Percentiles rank a stretch among this genome's conserved stretches.
phyloP scores from a whole-genome alignment of 176 grass and related monocot species.

The Chrysopogon serrulatus region DNA sequence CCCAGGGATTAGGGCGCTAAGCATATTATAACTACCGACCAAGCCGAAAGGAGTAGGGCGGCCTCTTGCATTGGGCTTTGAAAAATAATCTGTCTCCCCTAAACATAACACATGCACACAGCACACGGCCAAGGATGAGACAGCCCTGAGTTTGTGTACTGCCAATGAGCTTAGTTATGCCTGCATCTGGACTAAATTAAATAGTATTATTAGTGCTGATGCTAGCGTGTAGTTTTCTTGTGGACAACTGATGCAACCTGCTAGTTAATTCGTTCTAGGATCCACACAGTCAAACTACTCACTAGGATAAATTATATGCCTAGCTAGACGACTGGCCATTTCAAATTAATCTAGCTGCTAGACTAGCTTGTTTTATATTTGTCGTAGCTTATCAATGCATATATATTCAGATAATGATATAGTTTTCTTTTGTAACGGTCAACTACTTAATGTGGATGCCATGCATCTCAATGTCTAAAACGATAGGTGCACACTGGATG shows the following conservation, averaged over 20 bases:
- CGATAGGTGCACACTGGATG: not conserved
- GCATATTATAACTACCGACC: constrained; percentile 14
- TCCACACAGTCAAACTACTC: not conserved
- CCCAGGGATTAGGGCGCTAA: not conserved
- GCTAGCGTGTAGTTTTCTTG: not conserved
- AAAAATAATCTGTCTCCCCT: not conserved
- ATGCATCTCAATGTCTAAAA: not conserved
- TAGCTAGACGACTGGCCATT: not conserved
- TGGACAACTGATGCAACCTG: not conserved
- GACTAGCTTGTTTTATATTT: not conserved
- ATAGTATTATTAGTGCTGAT: not conserved
- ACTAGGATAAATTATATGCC: not conserved
- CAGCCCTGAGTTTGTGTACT: not conserved
- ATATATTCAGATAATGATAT: not conserved
- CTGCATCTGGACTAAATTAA: not conserved
- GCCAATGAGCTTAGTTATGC: not conserved
- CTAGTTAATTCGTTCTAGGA: not conserved
- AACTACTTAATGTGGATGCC: not conserved
- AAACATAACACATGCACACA: not conserved
- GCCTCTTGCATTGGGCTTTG: not conserved
- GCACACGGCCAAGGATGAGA: not conserved
- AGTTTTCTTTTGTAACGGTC: not conserved
- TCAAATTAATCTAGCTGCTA: not conserved
- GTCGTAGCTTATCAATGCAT: not conserved
- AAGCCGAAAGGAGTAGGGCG: not conserved